These are phyloP conservation scores for Ophiostoma ulmi DNA, from an alignment of 2,329 filamentous ascomycete genomes.

Conservation along the genomic window DNA sequence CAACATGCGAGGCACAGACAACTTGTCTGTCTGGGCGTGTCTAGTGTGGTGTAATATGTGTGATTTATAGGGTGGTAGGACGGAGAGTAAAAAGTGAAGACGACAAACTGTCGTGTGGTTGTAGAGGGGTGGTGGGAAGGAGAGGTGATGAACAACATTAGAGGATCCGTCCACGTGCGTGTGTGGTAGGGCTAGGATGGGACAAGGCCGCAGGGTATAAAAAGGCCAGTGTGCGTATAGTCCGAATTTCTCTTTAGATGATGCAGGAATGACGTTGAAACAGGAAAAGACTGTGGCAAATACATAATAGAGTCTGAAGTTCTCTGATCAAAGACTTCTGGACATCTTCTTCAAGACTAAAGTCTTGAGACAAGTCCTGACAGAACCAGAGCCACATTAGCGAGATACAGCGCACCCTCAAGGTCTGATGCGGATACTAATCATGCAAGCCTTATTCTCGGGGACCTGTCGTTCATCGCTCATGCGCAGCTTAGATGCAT, in stretches of 20 bases:
- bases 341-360: not conserved
- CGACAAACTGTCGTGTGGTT: not conserved
- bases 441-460: not conserved
- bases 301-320: not conserved
- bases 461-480: not conserved
- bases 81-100: not conserved
- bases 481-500: not conserved
- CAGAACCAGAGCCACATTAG: not conserved
- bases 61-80: not conserved
- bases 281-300: not conserved
- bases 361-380: not conserved
- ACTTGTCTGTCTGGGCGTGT: not conserved
- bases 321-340: not conserved
- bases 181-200: slow-evolving; percentile 14
- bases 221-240: not conserved
- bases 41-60: not conserved
- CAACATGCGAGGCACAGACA: not conserved
- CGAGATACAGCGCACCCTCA: not conserved
- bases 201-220: not conserved
- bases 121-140: not conserved
- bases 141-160: not conserved
- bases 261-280: not conserved
- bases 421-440: not conserved
- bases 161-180: slow-evolving; percentile 15
- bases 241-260: not conserved